A percentile compares a stretch with the other conserved stretches of the same genome.
phyloP scores from a whole-genome alignment of 495 filamentous ascomycete species.

The Talaromyces adpressus region DNA sequence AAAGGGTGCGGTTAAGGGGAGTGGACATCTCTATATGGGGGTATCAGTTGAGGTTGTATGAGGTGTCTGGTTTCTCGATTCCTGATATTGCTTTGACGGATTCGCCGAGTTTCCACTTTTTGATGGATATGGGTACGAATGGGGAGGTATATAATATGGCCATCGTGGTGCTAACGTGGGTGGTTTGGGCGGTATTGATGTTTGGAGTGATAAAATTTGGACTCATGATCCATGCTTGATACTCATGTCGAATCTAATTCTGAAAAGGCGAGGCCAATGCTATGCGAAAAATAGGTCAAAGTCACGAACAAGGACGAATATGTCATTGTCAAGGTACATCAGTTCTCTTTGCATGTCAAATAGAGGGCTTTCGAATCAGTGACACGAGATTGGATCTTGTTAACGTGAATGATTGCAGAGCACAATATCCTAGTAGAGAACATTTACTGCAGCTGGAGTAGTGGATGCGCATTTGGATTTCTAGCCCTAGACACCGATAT shows the following conservation, averaged over 20 bases:
- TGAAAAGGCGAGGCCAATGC: too few relatives aligned
- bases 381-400: background rate
- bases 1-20: slow-evolving; percentile 44
- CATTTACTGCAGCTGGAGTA: slow-evolving; percentile 52
- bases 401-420: slow-evolving; percentile 16
- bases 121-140: slow-evolving; percentile 38
- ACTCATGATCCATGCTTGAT: slow-evolving; percentile 36
- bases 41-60: slow-evolving; percentile 26
- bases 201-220: slow-evolving; percentile 44
- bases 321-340: slow-evolving; percentile 40
- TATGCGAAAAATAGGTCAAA: slow-evolving; percentile 26
- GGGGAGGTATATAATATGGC: slow-evolving; percentile 47
- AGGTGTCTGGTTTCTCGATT: slow-evolving; percentile 38
- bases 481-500: slow-evolving; percentile 31
- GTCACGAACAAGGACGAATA: slow-evolving; percentile 53
- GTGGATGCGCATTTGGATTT: slow-evolving; percentile 48
- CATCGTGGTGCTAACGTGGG: slow-evolving; percentile 44
- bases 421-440: slow-evolving; percentile 49
- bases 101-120: slow-evolving; percentile 42
- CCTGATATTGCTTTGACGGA: slow-evolving; percentile 47
- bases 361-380: too few relatives aligned
- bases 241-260: too few relatives aligned
- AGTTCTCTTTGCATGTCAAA: too few relatives aligned
- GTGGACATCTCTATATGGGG: slow-evolving; percentile 35
- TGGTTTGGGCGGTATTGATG: slow-evolving; percentile 45